Conservation (phyloP, 345 rosid species). For the Gossypium longicalyx region DNA sequence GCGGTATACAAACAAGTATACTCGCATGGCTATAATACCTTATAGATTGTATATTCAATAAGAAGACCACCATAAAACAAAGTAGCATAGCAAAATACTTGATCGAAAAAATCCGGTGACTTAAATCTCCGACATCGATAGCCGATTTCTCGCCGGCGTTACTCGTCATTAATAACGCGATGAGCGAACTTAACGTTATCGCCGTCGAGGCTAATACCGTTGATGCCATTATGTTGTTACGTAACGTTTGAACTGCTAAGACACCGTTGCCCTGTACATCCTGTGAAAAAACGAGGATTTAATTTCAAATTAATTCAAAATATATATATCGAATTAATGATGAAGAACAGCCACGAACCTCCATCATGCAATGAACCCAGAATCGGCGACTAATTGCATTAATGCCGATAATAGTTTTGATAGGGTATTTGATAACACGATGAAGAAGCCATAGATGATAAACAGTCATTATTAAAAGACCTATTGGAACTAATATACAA, state of each 20-base stretch:
- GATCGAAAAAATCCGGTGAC: not conserved
- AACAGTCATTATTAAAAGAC: not conserved
- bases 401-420: not conserved
- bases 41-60: not conserved
- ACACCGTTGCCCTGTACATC: not conserved
- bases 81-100: not conserved
- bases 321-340: too few species aligned
- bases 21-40: not conserved
- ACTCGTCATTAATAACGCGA: not conserved
- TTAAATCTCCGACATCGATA: not conserved
- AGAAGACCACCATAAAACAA: not conserved
- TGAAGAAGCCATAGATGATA: not conserved
- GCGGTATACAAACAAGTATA: not conserved
- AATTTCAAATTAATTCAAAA: too few species aligned
- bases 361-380: not conserved
- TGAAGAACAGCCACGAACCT: not conserved
- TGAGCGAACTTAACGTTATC: not conserved
- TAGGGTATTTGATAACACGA: not conserved
- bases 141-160: not conserved
- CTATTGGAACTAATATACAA: not conserved
- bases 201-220: not conserved
- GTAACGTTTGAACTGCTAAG: not conserved
- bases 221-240: not conserved
- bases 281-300: too few species aligned
- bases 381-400: not conserved